These are phyloP conservation scores for Aspergillus fijiensis DNA, from an alignment of 2,329 filamentous ascomycete species.

Conservation along the genomic window DNA sequence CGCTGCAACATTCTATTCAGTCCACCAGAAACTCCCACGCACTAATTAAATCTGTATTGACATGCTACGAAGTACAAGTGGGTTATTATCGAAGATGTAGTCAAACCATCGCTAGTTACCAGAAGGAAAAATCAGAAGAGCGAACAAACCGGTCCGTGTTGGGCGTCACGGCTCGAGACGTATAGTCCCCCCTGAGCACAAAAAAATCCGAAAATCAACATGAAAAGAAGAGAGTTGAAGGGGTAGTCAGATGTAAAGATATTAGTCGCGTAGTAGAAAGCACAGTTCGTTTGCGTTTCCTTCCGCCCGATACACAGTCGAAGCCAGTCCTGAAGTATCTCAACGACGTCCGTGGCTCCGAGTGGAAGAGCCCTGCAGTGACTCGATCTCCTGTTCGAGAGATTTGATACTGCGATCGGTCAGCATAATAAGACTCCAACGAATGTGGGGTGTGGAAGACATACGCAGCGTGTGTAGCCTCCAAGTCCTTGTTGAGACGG, in stretches of 20 bases:
- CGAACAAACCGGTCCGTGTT: conserved; percentile 30
- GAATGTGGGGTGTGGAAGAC: conserved; percentile 22
- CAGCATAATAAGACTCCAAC: conserved; percentile 21
- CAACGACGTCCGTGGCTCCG: conserved; percentile 93
- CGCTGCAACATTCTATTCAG: background rate
- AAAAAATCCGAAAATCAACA: conserved; percentile 28
- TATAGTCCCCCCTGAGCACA: conserved; percentile 33
- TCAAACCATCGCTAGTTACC: conserved; percentile 44
- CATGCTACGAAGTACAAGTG: conserved; percentile 41
- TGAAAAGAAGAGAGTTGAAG: conserved; percentile 23
- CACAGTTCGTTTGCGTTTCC: conserved; percentile 11
- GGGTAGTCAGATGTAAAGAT: conserved; percentile 38
- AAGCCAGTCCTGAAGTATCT: conserved; percentile 23
- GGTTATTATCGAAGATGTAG: conserved; percentile 45
- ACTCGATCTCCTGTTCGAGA: conserved; percentile 82
- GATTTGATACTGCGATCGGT: conserved; percentile 48
- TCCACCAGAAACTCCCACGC: conserved; percentile 2
- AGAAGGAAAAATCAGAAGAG: conserved; percentile 38
- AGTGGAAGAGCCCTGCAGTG: conserved; percentile 84
- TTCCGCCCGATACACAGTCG: conserved; percentile 18
- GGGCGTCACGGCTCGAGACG: conserved; percentile 18
- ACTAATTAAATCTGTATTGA: conserved; percentile 41
- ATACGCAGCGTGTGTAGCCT: conserved; percentile 85
- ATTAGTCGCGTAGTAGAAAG: conserved; percentile 32
- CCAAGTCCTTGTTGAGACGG: conserved; percentile 98